Evolutionary conservation across 2,329 filamentous ascomycete species (phyloP).

Genomic region (Bipolaris sorokiniana): DNA sequence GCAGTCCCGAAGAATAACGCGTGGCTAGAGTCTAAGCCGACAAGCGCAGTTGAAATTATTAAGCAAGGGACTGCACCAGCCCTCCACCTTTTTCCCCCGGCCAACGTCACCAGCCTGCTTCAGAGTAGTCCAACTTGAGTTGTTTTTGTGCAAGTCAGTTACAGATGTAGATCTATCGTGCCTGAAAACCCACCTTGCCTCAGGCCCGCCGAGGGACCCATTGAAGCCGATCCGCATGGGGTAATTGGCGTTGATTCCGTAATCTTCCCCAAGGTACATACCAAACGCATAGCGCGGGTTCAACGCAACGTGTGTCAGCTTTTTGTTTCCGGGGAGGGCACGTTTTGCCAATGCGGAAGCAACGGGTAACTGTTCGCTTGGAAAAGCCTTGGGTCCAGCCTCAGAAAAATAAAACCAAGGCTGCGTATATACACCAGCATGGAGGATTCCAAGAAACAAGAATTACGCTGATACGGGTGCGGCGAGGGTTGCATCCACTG

Average conservation of each 20-base stretch:
- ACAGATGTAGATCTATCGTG: constrained; percentile 17
- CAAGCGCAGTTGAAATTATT: background rate
- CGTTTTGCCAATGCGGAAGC: constrained; percentile 10
- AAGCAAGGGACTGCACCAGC: constrained; percentile 1
- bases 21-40: background rate
- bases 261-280: background rate
- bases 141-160: constrained; percentile 11
- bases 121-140: constrained; percentile 7
- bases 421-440: background rate
- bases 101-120: constrained; percentile 5
- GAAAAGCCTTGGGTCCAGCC: background rate
- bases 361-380: constrained; percentile 8
- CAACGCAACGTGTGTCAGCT: constrained; percentile 18
- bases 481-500: constrained; percentile 1
- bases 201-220: constrained; percentile 11
- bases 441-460: background rate
- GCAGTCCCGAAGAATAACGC: constrained; percentile 6
- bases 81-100: background rate
- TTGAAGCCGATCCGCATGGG: constrained; percentile 3
- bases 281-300: constrained; percentile 9
- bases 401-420: background rate
- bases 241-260: constrained; percentile 10
- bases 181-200: constrained; percentile 16
- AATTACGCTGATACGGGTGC: background rate
- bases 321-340: constrained; percentile 17